Conservation (phyloP, 441 rosid species). For the Croton setiger region DNA sequence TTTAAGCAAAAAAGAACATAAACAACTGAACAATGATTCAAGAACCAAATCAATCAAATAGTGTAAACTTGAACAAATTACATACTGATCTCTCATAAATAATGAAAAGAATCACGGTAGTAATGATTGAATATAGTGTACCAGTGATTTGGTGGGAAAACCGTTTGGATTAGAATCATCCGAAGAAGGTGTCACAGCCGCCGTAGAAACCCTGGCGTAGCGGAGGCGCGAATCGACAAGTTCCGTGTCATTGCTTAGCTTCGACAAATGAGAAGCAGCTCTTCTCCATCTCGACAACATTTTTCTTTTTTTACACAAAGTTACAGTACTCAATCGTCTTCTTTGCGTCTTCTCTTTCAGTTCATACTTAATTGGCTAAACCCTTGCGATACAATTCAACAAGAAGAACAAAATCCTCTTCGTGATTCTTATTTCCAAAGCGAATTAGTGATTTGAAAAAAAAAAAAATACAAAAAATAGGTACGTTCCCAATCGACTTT, state of each 20-base stretch:
- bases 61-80: not conserved
- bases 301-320: conserved; percentile 6
- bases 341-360: not conserved
- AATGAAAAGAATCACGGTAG: not conserved
- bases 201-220: conserved; percentile 37
- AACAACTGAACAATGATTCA: not conserved
- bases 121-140: conserved; percentile 18
- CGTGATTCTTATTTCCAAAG: too few relatives aligned
- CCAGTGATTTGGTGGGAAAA: conserved; percentile 39
- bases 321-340: not conserved
- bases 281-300: conserved; percentile 68
- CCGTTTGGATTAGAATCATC: conserved; percentile 30
- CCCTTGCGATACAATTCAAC: not conserved
- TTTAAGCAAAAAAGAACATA: not conserved
- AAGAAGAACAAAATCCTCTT: too few relatives aligned
- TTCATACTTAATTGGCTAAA: not conserved
- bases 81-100: not conserved
- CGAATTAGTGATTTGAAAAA: too few relatives aligned
- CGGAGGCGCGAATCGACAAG: conserved; percentile 31
- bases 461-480: too few relatives aligned
- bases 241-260: conserved; percentile 28
- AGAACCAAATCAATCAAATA: not conserved
- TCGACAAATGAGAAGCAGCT: conserved; percentile 37
- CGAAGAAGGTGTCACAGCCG: conserved; percentile 37
- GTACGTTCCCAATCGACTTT: too few relatives aligned